Conservation (phyloP, 2,329 filamentous ascomycete genomes). For the Aspergillus ochraceus region DNA sequence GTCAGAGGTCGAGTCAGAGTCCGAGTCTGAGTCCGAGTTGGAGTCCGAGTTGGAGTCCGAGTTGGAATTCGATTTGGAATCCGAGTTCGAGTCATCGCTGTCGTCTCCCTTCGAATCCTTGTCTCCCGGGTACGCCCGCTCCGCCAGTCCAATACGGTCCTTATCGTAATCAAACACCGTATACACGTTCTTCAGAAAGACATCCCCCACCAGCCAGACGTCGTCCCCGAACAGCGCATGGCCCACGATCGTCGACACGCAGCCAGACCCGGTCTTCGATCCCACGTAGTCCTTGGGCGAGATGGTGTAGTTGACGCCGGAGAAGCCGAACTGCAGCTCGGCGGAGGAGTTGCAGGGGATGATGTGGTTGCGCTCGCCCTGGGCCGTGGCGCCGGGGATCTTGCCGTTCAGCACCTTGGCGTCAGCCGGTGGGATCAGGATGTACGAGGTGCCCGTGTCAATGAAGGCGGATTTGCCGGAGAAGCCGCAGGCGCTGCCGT, state of each 20-base stretch:
- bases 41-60: constrained; percentile 12
- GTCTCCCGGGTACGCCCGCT: constrained; percentile 10
- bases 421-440: constrained; percentile 68
- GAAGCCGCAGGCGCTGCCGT: constrained; percentile 59
- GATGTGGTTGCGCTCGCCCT: constrained; percentile 64
- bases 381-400: constrained; percentile 61
- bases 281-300: constrained; percentile 70
- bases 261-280: constrained; percentile 35
- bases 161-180: constrained; percentile 76
- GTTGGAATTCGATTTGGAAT: not conserved
- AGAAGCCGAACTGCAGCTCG: constrained; percentile 66
- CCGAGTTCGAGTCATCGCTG: not conserved
- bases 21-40: not conserved
- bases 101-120: constrained; percentile 13
- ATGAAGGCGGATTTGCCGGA: constrained; percentile 65
- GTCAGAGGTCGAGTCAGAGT: constrained; percentile 1
- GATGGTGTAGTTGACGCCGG: constrained; percentile 65
- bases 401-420: constrained; percentile 66
- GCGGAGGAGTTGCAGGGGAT: constrained; percentile 70
- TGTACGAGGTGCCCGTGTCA: constrained; percentile 80
- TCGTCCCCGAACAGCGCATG: constrained; percentile 62
- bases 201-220: constrained; percentile 79
- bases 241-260: constrained; percentile 72
- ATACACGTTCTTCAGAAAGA: constrained; percentile 89
- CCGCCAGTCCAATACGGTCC: constrained; percentile 39